phyloP scores from a whole-genome alignment of 768 basidiomycete genomes.

The Fomitopsis pulvina region DNA sequence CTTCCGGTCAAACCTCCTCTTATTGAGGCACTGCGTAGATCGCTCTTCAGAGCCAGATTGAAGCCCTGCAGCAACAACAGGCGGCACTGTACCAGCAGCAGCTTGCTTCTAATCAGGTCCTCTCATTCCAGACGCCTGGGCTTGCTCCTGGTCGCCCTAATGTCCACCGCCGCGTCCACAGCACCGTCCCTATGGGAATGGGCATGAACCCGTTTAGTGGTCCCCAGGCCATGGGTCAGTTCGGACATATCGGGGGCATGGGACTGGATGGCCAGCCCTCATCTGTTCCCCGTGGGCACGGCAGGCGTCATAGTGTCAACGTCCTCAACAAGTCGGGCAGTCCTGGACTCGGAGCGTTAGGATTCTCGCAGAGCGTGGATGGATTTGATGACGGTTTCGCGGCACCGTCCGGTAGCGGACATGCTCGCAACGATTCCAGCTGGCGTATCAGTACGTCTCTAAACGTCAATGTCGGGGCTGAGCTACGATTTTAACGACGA shows the following conservation, averaged over 20 bases:
- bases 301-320: constrained; percentile 86
- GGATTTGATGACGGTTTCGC: constrained; percentile 77
- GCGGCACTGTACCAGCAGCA: constrained; percentile 88
- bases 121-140: constrained; percentile 74
- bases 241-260: constrained; percentile 45
- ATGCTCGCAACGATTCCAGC: constrained; percentile 71
- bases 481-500: background rate
- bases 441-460: constrained; percentile 80
- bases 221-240: constrained; percentile 61
- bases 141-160: constrained; percentile 53
- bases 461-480: no score
- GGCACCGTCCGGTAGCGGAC: constrained; percentile 57
- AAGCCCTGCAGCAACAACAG: constrained; percentile 85
- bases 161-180: constrained; percentile 80
- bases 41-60: constrained; percentile 85
- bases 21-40: constrained; percentile 40
- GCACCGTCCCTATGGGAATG: constrained; percentile 63
- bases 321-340: constrained; percentile 70
- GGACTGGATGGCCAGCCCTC: constrained; percentile 58
- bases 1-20: background rate
- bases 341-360: constrained; percentile 39
- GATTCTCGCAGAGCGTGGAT: constrained; percentile 48
- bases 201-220: constrained; percentile 35
- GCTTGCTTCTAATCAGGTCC: constrained; percentile 78
- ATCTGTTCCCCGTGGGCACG: constrained; percentile 76